These are phyloP conservation scores for Dothidotthia symphoricarpi DNA, from an alignment of 2,329 filamentous ascomycete genomes.

Conservation along the genomic window DNA sequence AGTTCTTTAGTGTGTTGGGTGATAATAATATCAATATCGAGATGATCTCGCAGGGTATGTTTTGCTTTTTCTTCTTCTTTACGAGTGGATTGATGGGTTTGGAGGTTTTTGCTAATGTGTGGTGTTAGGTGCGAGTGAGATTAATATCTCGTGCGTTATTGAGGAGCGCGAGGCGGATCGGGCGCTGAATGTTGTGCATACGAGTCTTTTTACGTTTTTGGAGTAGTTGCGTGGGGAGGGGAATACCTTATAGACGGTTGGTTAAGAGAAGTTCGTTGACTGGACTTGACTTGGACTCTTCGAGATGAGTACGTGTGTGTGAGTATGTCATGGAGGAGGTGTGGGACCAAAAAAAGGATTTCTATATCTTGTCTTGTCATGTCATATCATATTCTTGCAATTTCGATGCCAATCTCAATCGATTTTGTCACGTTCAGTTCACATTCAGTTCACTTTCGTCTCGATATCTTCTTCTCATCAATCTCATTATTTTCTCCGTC, in stretches of 20 bases:
- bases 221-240: slow-evolving; percentile 54
- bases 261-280: background rate
- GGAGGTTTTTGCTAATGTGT: too few species aligned
- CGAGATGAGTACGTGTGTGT: too few species aligned
- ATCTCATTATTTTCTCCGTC: too few species aligned
- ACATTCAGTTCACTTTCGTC: too few species aligned
- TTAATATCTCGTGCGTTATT: slow-evolving; percentile 98
- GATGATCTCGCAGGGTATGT: slow-evolving; percentile 95
- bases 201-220: slow-evolving; percentile 92
- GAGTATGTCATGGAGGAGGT: too few species aligned
- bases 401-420: too few species aligned
- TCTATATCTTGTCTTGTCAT: too few species aligned
- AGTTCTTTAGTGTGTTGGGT: slow-evolving; percentile 92
- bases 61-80: background rate
- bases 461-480: too few species aligned
- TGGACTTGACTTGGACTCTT: background rate
- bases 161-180: slow-evolving; percentile 86
- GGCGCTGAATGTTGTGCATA: slow-evolving; percentile 94
- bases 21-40: slow-evolving; percentile 96
- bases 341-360: too few species aligned
- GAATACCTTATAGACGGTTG: slow-evolving; percentile 22
- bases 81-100: too few species aligned
- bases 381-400: too few species aligned
- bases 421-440: too few species aligned
- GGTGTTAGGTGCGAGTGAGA: slow-evolving; percentile 96